Evolutionary conservation across 257 asterid species (phyloP).

Genomic region (Lithospermum erythrorhizon): DNA sequence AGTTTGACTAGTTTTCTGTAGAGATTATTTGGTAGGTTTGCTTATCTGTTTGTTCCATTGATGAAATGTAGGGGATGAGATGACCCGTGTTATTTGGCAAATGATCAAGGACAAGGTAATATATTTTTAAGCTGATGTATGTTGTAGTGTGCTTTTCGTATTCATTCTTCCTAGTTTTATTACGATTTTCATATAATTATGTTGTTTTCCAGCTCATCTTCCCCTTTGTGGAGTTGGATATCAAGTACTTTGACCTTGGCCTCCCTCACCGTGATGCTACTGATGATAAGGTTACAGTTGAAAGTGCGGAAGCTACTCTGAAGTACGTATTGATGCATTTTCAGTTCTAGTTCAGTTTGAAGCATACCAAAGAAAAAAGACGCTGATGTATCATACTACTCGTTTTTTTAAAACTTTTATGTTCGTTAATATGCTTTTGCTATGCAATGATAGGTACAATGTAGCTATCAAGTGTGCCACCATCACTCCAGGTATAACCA

Average conservation of each 20-base stretch:
- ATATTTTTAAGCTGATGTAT: conserved; percentile 6
- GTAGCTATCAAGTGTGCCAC: conserved; percentile 99
- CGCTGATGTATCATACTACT: neutral
- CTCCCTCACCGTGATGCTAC: conserved; percentile 93
- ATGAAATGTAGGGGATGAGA: conserved; percentile 77
- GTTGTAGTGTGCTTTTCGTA: neutral
- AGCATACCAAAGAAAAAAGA: neutral
- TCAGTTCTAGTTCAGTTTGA: neutral
- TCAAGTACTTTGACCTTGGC: conserved; percentile 93
- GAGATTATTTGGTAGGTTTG: neutral
- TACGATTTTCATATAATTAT: conserved; percentile 11
- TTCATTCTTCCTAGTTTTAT: neutral
- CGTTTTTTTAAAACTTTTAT: neutral
- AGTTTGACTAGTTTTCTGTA: too few relatives aligned
- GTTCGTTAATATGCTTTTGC: conserved; percentile 4
- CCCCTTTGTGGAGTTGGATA: conserved; percentile 93
- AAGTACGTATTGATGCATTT: conserved; percentile 40
- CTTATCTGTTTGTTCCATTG: conserved; percentile 10
- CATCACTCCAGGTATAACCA: conserved; percentile 76
- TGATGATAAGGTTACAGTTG: conserved; percentile 90
- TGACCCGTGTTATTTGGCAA: conserved; percentile 96
- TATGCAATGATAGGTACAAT: conserved; percentile 55
- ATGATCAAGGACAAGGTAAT: conserved; percentile 87
- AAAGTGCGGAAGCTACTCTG: conserved; percentile 98
- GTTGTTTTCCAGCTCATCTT: conserved; percentile 57